Percentiles rank a stretch among this genome's conserved stretches.
These are phyloP conservation scores for Solanum pennellii DNA, from an alignment of 257 asterid genomes.

Conservation along the genomic window DNA sequence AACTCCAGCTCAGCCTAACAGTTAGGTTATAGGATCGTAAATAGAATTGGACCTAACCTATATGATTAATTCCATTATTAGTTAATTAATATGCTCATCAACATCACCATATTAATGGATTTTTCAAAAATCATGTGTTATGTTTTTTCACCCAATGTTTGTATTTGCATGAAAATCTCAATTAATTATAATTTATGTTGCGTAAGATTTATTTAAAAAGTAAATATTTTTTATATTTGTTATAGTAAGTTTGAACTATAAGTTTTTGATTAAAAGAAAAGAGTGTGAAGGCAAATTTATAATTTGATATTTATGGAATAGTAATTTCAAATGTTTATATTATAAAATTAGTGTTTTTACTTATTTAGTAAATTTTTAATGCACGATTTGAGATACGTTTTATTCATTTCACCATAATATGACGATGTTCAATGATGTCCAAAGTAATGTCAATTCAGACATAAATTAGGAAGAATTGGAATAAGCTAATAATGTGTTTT, in stretches of 20 bases:
- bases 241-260: neutral
- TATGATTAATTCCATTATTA: neutral
- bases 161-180: neutral
- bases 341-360: neutral
- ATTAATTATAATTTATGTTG: neutral
- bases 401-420: no score
- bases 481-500: neutral
- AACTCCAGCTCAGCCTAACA: neutral
- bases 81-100: neutral
- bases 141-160: neutral
- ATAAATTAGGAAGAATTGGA: neutral
- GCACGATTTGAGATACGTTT: no score
- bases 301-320: neutral
- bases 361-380: neutral
- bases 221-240: neutral
- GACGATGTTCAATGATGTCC: no score
- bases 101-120: neutral
- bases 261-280: neutral
- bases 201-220: neutral
- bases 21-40: neutral
- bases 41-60: neutral
- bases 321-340: neutral
- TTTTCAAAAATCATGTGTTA: neutral
- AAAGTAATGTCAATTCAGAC: neutral
- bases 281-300: neutral